Conservation (phyloP, 2,329 filamentous ascomycete species). For the Diaporthe aspalathi region DNA sequence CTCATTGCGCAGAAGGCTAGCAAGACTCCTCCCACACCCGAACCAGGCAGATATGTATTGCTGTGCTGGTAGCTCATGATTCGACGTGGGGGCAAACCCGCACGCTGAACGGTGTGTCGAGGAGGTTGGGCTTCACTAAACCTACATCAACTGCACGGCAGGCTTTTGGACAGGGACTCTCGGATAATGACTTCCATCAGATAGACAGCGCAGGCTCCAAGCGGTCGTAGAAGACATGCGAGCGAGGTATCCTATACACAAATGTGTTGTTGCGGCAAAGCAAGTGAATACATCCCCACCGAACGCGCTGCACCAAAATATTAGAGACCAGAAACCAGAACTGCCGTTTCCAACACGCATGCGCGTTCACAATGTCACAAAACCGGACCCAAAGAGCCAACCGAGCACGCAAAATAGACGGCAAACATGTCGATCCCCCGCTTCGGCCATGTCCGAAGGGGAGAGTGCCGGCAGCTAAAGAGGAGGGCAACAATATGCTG, state of each 20-base stretch:
- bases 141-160: neutral
- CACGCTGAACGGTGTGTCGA: neutral
- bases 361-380: slow-evolving; percentile 13
- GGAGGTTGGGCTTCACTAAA: neutral
- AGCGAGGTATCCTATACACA: slow-evolving; percentile 34
- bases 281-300: slow-evolving; percentile 24
- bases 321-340: slow-evolving; percentile 30
- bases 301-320: slow-evolving; percentile 20
- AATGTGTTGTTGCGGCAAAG: slow-evolving; percentile 30
- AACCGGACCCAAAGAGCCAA: slow-evolving; percentile 16
- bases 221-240: slow-evolving; percentile 20
- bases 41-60: neutral
- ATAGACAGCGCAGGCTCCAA: neutral
- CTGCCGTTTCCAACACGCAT: slow-evolving; percentile 4
- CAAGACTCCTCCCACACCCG: too few relatives aligned
- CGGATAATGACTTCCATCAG: neutral
- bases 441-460: slow-evolving; percentile 33
- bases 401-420: slow-evolving; percentile 9
- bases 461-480: slow-evolving; percentile 19
- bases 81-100: too few relatives aligned
- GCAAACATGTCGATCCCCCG: slow-evolving; percentile 10
- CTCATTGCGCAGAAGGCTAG: neutral
- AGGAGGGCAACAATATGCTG: neutral
- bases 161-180: neutral
- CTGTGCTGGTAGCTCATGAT: neutral